Conservation (phyloP, 768 basidiomycete species). For the Termitomyces sp. region DNA sequence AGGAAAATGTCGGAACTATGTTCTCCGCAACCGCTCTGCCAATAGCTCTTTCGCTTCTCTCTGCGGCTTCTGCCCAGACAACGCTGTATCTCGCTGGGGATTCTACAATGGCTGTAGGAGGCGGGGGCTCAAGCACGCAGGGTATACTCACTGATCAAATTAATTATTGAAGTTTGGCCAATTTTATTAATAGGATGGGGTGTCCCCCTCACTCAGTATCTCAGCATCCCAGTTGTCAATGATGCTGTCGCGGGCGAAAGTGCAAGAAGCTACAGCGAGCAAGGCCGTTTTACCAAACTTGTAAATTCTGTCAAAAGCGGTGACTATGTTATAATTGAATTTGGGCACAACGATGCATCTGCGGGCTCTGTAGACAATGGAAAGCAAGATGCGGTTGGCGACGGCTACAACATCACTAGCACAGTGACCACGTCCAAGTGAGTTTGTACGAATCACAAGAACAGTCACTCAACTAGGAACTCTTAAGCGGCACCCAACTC, state of each 20-base stretch:
- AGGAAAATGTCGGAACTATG: neutral
- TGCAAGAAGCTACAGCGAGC: slow-evolving; percentile 41
- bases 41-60: neutral
- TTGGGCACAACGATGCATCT: slow-evolving; percentile 43
- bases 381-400: slow-evolving; percentile 33
- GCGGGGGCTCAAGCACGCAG: slow-evolving; percentile 32
- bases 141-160: slow-evolving; percentile 13
- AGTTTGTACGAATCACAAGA: neutral
- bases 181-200: slow-evolving; percentile 32
- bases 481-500: slow-evolving; percentile 27
- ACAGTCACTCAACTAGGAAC: neutral
- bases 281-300: slow-evolving; percentile 39
- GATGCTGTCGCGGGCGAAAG: slow-evolving; percentile 39
- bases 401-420: neutral
- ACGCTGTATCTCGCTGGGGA: slow-evolving; percentile 41
- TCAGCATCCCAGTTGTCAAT: slow-evolving; percentile 39
- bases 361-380: slow-evolving; percentile 31
- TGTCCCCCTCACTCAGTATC: slow-evolving; percentile 32
- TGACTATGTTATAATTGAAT: slow-evolving; percentile 39
- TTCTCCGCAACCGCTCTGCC: neutral
- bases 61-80: slow-evolving; percentile 22
- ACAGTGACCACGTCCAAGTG: neutral
- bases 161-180: neutral
- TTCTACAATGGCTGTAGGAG: slow-evolving; percentile 36
- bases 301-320: slow-evolving; percentile 31